phyloP scores from a whole-genome alignment of 2,329 filamentous ascomycete species.

The Tolypocladium nubicola region DNA sequence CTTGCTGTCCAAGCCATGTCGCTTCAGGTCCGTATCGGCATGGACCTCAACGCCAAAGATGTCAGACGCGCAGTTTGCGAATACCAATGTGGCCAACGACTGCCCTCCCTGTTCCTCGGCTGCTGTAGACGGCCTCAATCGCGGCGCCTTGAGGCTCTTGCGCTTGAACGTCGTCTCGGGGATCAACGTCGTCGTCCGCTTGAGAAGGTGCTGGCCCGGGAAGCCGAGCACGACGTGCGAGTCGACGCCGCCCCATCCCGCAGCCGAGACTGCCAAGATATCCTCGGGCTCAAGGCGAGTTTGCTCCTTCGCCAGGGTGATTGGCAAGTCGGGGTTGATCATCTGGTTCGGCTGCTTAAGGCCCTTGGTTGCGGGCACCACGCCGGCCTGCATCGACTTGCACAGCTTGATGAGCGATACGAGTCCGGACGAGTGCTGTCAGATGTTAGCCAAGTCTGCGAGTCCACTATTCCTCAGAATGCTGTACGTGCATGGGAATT shows the following conservation, averaged over 20 bases:
- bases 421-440: conserved; percentile 5
- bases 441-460: neutral
- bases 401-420: conserved; percentile 6
- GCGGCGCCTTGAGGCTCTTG: neutral
- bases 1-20: conserved; percentile 1
- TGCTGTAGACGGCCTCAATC: neutral
- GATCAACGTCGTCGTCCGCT: neutral
- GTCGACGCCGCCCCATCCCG: conserved; percentile 36
- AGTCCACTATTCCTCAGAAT: neutral
- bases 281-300: conserved; percentile 1
- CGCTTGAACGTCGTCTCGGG: neutral
- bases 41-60: neutral
- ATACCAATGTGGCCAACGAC: neutral
- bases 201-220: conserved; percentile 1
- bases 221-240: conserved; percentile 35
- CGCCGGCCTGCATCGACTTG: conserved; percentile 6
- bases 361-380: conserved; percentile 3
- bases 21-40: neutral
- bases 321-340: conserved; percentile 3
- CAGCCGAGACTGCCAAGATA: conserved; percentile 18
- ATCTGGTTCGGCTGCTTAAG: conserved; percentile 1
- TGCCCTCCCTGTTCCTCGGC: neutral
- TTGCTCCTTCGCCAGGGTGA: conserved; percentile 1
- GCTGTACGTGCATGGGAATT: conserved; percentile 2
- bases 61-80: neutral